Evolutionary conservation across 768 basidiomycete species (phyloP), one percentile per base, ranked within the genome.

Genomic region (Suillus cothurnatus): DNA sequence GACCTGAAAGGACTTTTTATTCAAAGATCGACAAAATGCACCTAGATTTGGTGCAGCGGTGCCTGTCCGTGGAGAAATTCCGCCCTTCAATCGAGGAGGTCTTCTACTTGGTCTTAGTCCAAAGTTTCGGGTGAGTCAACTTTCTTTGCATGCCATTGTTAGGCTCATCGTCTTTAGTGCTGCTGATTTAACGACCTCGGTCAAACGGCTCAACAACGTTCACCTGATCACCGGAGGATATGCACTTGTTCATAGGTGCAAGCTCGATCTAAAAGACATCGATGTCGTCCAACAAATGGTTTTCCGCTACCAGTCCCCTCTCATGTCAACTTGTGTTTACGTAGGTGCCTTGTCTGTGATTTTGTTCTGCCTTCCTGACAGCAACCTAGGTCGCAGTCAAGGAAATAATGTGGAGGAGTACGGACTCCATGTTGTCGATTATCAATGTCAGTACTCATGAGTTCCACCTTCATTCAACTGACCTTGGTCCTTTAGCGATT

Each of bases 401-500:
- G n/a, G 55, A 23, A 36, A 56, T 56, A 7, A 9, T 8, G 23
- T 5, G 3, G 15, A 23, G 2, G 1, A 1, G 12, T 57, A 12
- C 2, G 6, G 34, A 56, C 55, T n/a, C n/a, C n/a, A 56, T 23
- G 34, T 34, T n/a, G 55, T 28, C 0, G 3, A 17, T 17, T 4
- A 17, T 26, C 15, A 15, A 28, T 28, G 49, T 50, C 26, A 50
- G 49, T 28, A 17, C 3, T 7, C 15, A 50, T 17, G 49, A 0
- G 3, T 28, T 28, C 15, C 2, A 0, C 49, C 1, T 56, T 36
- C n/a, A 14, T 2, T 23, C 23, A 38, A 17, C 23, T 57, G 23
- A 57, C 8, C 17, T 57, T 17, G 15, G 34, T 23, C 15, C 34
- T 15, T 36, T 26, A 76, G 76, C 62, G 71, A 45, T 66, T 77